Base-by-base conservation (phyloP, 768 basidiomycete species). In the Favolaschia claudopus region DNA sequence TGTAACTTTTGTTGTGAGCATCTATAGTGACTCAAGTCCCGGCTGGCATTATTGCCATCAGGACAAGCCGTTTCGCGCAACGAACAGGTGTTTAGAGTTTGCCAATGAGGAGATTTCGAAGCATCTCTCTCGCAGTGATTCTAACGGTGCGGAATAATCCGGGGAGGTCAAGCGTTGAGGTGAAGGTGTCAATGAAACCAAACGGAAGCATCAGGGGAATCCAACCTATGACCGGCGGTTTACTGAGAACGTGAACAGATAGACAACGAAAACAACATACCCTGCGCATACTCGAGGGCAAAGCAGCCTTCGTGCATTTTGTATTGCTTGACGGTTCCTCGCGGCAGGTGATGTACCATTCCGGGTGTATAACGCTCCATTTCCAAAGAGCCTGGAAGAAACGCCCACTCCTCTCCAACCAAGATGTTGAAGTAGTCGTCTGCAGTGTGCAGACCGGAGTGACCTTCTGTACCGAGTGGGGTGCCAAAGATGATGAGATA, bases 361-460 rank as follows among this genome's bases (percentile, higher is more conserved):
- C 97, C 97, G 0, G 95, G 77, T 3, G 79, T 76, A 71, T 99
- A 99, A 17, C 85, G 78, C 83, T 98, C 95, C 85, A 86, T 92
- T 67, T 89, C 87, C n/a, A 98, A 78, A 4, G 82, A 81, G 28
- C 95, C 96, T 0, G 96, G 88, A 19, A 53, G 69, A 72, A 94
- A 97, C 0, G 96, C 96, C 89, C 94, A 96, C 73, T 99, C 92
- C 76, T 96, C 95, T 1, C 96, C 97, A 44, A 87, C 79, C 20
- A 99, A 80, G 67, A 99, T 97, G 70, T 97, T 87, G 82, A 99
- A 99, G 74, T 98, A 98, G 72, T 99, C 97, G 70, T 99, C 97
- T 2, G 96, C 95, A 1, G 93, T 92, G 72, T 96, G 96, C 52
- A 96, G 65, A 6, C 97, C 97, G 13, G 88, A 85, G 70, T 99